Evolutionary conservation across 208 protist species (phyloP).

Genomic region (Herpetomonas samuelpessoai): DNA sequence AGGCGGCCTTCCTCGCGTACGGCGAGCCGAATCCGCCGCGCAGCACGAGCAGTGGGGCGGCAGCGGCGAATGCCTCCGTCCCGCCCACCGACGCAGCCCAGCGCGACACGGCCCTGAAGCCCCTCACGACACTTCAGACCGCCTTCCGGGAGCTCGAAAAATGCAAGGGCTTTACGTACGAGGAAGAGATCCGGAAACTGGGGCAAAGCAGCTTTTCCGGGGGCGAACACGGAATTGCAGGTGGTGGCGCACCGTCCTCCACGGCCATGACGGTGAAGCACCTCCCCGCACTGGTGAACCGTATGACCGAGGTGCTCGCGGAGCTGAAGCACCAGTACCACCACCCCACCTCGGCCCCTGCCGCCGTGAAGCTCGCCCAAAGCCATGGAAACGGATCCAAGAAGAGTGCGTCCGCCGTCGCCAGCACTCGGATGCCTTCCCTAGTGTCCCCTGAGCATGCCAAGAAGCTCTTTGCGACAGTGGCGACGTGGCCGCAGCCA

Average conservation of each 20-base stretch:
- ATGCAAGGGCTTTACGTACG: neutral
- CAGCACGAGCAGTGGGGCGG: neutral
- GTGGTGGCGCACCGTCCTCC: neutral
- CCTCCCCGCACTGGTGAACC: conserved; percentile 19
- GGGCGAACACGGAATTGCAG: no score
- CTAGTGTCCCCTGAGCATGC: neutral
- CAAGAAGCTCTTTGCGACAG: neutral
- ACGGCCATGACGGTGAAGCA: conserved; percentile 11
- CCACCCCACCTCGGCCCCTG: neutral
- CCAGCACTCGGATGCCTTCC: neutral
- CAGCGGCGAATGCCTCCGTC: no score
- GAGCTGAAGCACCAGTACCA: conserved; percentile 16
- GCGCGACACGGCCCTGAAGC: neutral
- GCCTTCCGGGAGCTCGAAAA: neutral
- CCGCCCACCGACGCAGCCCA: no score
- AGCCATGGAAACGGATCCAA: no score
- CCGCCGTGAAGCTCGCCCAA: neutral
- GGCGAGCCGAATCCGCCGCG: neutral
- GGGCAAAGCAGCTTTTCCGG: no score
- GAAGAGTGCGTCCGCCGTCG: no score
- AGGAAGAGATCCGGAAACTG: neutral
- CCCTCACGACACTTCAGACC: neutral
- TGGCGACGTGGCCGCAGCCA: conserved; percentile 25
- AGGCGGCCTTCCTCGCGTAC: neutral
- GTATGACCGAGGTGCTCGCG: conserved; percentile 26